Base-by-base conservation (phyloP, 371 early-diverging fungal species). In the Circinella umbellata region DNA sequence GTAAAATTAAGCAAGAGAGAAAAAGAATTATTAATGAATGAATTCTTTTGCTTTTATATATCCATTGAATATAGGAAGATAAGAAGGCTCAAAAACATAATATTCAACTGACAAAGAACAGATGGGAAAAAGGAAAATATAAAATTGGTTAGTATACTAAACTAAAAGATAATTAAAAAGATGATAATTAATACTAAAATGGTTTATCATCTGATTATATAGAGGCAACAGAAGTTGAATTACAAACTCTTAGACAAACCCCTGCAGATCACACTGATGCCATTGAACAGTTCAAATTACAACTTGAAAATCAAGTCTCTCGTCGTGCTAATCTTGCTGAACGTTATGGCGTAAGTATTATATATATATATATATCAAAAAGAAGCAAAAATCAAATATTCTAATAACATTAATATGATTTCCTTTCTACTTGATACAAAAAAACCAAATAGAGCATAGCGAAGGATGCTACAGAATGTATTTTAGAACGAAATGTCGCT, bases 1-100 rank as follows among this genome's bases (percentile, higher is more conserved):
- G 27, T 2, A 27, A 27, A 2, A 27, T 27, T 27, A 27, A 1
- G 27, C 27, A 27, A 27, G 2, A 27, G 27, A 2, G 27, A 27
- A 27, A 27, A 27, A 27, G 2, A 27, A 27, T 27, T 2, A 27
- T 27, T 27, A 27, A 27, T 27, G 27, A 27, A 27, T 27, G 27
- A 27, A 27, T 27, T 27, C 27, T 27, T 1, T 27, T n/a, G n/a
- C n/a, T n/a, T n/a, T n/a, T n/a, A n/a, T n/a, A n/a, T n/a, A n/a
- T n/a, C n/a, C n/a, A n/a, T n/a, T n/a, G n/a, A n/a, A 9, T 53
- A 42, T 36, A 69, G 69, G 39, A 54, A 4, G 69, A 54, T 27
- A 64, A 68, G 20, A 69, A 73, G 35, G 75, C 74, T 18, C 77
- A 80, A 69, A 72, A 74, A 64, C 68, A 70, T 66, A 73, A 77